Evolutionary conservation across 768 basidiomycete species (phyloP).

Genomic region (Lentinula guzmanii): DNA sequence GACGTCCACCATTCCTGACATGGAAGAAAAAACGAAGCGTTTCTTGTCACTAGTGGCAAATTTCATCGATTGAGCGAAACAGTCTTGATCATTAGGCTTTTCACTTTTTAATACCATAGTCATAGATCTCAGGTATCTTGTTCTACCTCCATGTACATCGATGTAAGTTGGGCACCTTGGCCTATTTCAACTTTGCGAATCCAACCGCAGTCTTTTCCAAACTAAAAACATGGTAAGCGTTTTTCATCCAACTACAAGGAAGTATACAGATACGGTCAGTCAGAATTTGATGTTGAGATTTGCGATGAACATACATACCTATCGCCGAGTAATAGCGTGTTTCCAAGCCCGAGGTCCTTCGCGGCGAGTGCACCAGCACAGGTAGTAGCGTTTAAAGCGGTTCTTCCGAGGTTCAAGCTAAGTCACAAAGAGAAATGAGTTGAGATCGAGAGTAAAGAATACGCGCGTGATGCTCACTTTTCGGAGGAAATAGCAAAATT

Average conservation of each 20-base stretch:
- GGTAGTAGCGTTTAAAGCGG: conserved; percentile 33
- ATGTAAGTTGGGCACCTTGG: no score
- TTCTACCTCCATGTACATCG: not conserved
- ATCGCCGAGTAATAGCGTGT: conserved; percentile 28
- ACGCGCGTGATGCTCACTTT: conserved; percentile 10
- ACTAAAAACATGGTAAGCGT: conserved; percentile 40
- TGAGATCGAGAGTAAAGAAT: not conserved
- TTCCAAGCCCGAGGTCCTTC: conserved; percentile 24
- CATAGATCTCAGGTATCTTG: no score
- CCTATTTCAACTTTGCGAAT: conserved; percentile 21
- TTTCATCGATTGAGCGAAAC: no score
- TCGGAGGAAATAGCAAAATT: conserved; percentile 37
- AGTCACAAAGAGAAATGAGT: not conserved
- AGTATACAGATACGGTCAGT: not conserved
- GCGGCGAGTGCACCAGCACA: conserved; percentile 49
- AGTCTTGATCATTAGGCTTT: no score
- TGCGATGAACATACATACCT: conserved; percentile 10
- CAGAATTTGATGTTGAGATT: not conserved
- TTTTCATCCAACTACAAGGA: conserved; percentile 30
- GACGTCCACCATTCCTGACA: no score
- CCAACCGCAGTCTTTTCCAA: conserved; percentile 26
- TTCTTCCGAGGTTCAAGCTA: conserved; percentile 30
- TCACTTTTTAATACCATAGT: no score
- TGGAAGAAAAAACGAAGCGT: no score
- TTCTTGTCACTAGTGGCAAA: no score